Conservation (phyloP, 148 eudicot species). For the Arctostaphylos glauca region DNA sequence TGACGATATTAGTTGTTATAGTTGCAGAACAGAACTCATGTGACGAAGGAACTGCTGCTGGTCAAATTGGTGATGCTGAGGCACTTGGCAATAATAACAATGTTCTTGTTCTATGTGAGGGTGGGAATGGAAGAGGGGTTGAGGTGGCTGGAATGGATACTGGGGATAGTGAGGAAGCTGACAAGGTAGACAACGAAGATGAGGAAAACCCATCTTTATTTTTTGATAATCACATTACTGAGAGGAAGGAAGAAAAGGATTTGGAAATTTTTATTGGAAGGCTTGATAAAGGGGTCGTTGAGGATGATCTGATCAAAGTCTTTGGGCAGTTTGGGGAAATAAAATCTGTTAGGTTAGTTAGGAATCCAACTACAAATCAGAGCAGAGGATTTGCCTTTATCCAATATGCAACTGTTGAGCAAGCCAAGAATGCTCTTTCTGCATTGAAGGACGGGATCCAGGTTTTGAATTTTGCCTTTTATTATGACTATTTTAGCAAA, state of each 20-base stretch:
- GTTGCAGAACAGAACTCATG: slow-evolving; percentile 19
- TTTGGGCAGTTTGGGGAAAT: slow-evolving; percentile 34
- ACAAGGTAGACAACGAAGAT: slow-evolving; percentile 1
- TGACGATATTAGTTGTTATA: neutral
- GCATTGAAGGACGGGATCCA: slow-evolving; percentile 25
- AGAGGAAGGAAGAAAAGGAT: slow-evolving; percentile 19
- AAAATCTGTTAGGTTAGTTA: slow-evolving; percentile 22
- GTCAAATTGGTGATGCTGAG: slow-evolving; percentile 9
- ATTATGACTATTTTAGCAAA: neutral
- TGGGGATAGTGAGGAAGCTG: slow-evolving; percentile 12
- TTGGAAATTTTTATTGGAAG: slow-evolving; percentile 30
- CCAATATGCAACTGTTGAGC: slow-evolving; percentile 27
- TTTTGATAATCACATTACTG: slow-evolving; percentile 7
- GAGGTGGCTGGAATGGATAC: slow-evolving; percentile 2
- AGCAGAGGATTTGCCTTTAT: slow-evolving; percentile 40
- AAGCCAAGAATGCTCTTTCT: slow-evolving; percentile 30
- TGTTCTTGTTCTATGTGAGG: slow-evolving; percentile 3
- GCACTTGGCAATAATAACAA: neutral
- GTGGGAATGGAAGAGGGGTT: slow-evolving; percentile 10
- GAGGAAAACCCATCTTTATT: slow-evolving; percentile 14
- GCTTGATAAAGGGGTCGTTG: slow-evolving; percentile 25
- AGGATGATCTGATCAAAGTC: slow-evolving; percentile 31
- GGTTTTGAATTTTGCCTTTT: slow-evolving; percentile 20
- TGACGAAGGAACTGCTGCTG: slow-evolving; percentile 17
- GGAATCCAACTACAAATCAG: slow-evolving; percentile 23